Conservation (phyloP, 768 basidiomycete species). For the Russula abietina region DNA sequence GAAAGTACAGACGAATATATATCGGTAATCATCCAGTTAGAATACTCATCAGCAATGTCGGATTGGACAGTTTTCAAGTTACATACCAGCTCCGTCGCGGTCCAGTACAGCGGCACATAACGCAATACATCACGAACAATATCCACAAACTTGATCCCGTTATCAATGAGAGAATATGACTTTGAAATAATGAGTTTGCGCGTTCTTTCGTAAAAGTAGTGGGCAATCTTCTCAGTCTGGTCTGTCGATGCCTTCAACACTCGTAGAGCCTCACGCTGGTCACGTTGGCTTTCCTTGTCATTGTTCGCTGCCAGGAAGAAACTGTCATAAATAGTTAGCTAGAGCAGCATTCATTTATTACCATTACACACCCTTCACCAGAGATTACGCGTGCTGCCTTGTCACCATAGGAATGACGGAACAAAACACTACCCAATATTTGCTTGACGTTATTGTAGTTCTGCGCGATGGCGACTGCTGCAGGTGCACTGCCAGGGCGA, state of each 20-base stretch:
- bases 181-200: conserved; percentile 46
- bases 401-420: conserved; percentile 44
- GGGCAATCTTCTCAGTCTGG: conserved; percentile 43
- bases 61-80: not conserved
- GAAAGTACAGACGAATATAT: conserved; percentile 55
- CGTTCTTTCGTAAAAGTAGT: conserved; percentile 64
- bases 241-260: conserved; percentile 46
- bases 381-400: conserved; percentile 49
- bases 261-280: conserved; percentile 42
- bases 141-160: conserved; percentile 50
- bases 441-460: conserved; percentile 48
- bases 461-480: conserved; percentile 33
- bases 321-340: conserved; percentile 33
- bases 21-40: conserved; percentile 40
- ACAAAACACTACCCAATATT: conserved; percentile 46
- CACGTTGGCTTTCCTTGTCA: conserved; percentile 35
- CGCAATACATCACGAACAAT: conserved; percentile 65
- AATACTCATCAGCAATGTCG: not conserved
- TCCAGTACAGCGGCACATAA: conserved; percentile 62
- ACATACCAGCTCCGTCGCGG: conserved; percentile 60
- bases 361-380: conserved; percentile 50
- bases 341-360: not conserved
- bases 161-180: conserved; percentile 55
- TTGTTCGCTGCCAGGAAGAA: conserved; percentile 59
- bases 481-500: conserved; percentile 38